Evolutionary conservation across 1,284 basidiomycete species (phyloP), one percentile per base, ranked within the genome.

Genomic region (Rhodotorula glutinis): DNA sequence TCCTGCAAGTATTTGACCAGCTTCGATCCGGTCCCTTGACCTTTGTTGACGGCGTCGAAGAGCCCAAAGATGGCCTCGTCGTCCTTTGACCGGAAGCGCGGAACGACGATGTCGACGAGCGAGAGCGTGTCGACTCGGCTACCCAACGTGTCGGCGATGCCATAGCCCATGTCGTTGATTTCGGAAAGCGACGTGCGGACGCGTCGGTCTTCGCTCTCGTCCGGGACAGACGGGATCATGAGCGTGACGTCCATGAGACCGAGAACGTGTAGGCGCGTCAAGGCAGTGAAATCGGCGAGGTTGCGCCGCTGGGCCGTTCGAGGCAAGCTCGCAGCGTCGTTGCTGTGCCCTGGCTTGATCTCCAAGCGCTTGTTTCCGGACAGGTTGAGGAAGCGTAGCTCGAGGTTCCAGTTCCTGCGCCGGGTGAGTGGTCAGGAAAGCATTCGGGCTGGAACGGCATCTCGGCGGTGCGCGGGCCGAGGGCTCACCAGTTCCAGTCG

Each of bases 221-320:
- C 95, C 0, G 93, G 93, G 38, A 95, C 84, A 57, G 87, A 87
- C 9, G 82, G 87, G 78, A 88, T 88, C 53, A 89, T 88, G 53
- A 94, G 88, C 5, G 94, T 98, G 68, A 98, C 92, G 78, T 98
- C 96, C 90, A 98, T 99, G 46, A 99, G 84, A 49, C 96, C 95
- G 3, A 99, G 84, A 27, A 96, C 87, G 46, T 89, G 88, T 53
- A 99, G 83, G 73, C 91, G 86, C 1, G 83, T 84, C 43, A 98
- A 83, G 11, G 86, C 85, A n/a, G 87, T 88, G 78, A 98, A 98
- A 74, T 93, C 91, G 21, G 91, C 89, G 27, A 95, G 83, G 68
- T 80, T 80, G 53, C 74, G 72, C 2, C 74, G 67, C 69, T 76
- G 83, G 75, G 62, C 83, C 72, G 71, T 75, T 8, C 71, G 61